A percentile compares a stretch with the other conserved stretches of the same genome.
phyloP scores from a whole-genome alignment of 352 stramenopile species.

The Globisporangium perplexum region DNA sequence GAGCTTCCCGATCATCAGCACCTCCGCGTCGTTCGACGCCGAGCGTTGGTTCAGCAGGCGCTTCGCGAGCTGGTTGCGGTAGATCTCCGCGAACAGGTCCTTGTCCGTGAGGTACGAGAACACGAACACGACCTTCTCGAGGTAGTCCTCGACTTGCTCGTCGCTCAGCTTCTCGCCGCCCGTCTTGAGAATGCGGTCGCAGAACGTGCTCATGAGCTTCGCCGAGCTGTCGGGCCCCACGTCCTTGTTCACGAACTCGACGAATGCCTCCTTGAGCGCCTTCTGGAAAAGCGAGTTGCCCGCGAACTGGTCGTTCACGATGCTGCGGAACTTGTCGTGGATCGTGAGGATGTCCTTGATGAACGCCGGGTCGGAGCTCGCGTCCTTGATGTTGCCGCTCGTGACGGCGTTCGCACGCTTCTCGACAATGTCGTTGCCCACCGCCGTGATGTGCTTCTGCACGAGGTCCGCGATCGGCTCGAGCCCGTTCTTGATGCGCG shows the following conservation, averaged over 20 bases:
- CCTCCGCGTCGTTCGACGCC: slow-evolving; percentile 96
- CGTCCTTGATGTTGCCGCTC: slow-evolving; percentile 92
- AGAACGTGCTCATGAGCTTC: slow-evolving; percentile 99
- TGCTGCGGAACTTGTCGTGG: slow-evolving; percentile 97
- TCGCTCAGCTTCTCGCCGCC: slow-evolving; percentile 98
- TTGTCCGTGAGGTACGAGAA: slow-evolving; percentile 99
- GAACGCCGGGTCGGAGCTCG: slow-evolving; percentile 92
- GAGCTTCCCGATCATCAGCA: slow-evolving; percentile 99
- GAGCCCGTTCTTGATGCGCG: slow-evolving; percentile 93
- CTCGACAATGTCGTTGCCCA: slow-evolving; percentile 86
- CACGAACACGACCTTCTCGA: slow-evolving; percentile 98
- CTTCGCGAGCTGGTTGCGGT: slow-evolving; percentile 98
- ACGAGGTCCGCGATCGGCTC: slow-evolving; percentile 96
- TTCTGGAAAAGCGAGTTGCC: slow-evolving; percentile 98
- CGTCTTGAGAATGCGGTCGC: slow-evolving; percentile 98
- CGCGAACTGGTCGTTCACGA: slow-evolving; percentile 97
- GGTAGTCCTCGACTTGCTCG: slow-evolving; percentile 94
- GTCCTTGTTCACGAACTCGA: slow-evolving; percentile 99
- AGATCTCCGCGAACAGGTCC: slow-evolving; percentile 99
- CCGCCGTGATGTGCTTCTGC: slow-evolving; percentile 92
- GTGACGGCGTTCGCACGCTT: slow-evolving; percentile 78
- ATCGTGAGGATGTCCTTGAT: slow-evolving; percentile 98
- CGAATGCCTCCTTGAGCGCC: slow-evolving; percentile 99
- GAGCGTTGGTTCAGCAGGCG: slow-evolving; percentile 98
- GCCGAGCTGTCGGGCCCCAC: slow-evolving; percentile 96